Percentiles rank a stretch among this genome's conserved stretches.
These are phyloP conservation scores for Peribolospora baueri DNA, from an alignment of 768 basidiomycete genomes.

Conservation along the genomic window DNA sequence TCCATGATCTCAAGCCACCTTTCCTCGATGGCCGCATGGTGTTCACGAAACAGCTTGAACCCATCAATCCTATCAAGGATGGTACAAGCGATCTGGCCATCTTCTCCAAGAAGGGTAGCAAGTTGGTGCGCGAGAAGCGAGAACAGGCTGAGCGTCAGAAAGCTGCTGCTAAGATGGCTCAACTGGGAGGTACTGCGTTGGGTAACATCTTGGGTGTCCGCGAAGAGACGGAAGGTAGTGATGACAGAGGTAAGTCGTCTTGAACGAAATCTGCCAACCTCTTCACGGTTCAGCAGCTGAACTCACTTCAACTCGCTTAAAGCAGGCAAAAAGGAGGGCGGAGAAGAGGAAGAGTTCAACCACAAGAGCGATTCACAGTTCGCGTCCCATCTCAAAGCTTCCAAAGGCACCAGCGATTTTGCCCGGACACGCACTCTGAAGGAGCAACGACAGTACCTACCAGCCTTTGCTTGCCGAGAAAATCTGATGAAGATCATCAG, in stretches of 20 bases:
- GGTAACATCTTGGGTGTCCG: conserved; percentile 96
- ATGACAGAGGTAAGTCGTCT: conserved; percentile 26
- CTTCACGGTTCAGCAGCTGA: too few species aligned
- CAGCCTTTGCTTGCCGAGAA: conserved; percentile 90
- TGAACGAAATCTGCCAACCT: not conserved
- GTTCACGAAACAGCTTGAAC: conserved; percentile 87
- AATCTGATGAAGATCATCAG: conserved; percentile 65
- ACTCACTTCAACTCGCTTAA: too few species aligned
- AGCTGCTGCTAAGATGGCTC: conserved; percentile 83
- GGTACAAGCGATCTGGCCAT: conserved; percentile 79
- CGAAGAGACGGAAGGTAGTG: conserved; percentile 65
- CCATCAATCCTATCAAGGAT: conserved; percentile 89
- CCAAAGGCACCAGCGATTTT: conserved; percentile 49
- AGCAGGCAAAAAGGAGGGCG: not conserved
- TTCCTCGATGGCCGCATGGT: conserved; percentile 92
- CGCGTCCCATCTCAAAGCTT: conserved; percentile 65
- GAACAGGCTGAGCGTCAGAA: conserved; percentile 85
- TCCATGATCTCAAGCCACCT: conserved; percentile 88
- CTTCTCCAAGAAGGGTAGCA: conserved; percentile 91
- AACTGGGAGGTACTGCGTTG: conserved; percentile 71
- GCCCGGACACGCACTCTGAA: conserved; percentile 60
- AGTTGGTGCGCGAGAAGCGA: conserved; percentile 77
- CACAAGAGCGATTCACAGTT: conserved; percentile 94
- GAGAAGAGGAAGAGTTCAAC: conserved; percentile 24
- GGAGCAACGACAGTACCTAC: conserved; percentile 86